Percentiles rank a stretch among this genome's conserved stretches.
Evolutionary conservation across 768 basidiomycete genomes (phyloP).

Genomic region (Gelatoporia subvermispora): DNA sequence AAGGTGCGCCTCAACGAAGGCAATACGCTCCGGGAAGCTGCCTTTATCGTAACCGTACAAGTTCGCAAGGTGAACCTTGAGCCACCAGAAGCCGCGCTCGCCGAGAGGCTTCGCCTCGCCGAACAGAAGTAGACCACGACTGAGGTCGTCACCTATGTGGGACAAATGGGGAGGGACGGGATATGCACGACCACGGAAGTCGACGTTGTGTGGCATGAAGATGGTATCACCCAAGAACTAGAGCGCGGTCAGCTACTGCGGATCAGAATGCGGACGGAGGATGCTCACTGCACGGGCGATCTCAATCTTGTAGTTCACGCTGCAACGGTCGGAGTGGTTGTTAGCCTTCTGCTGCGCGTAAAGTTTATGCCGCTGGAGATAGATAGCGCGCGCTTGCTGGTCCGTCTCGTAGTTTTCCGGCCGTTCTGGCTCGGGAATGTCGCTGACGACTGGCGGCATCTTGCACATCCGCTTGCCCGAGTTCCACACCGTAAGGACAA

Average conservation of each 20-base stretch:
- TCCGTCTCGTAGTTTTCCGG: conserved; percentile 45
- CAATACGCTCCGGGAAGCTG: conserved; percentile 86
- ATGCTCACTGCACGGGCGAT: conserved; percentile 81
- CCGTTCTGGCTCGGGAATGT: conserved; percentile 58
- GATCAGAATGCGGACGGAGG: not conserved
- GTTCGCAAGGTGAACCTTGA: conserved; percentile 94
- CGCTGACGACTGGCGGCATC: conserved; percentile 70
- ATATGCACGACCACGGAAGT: conserved; percentile 96
- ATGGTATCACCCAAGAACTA: conserved; percentile 85
- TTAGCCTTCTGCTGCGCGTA: conserved; percentile 60
- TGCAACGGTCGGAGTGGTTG: conserved; percentile 90
- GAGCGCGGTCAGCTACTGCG: conserved; percentile 5
- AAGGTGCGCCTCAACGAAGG: conserved; percentile 67
- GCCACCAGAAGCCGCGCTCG: conserved; percentile 82
- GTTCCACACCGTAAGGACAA: conserved; percentile 71
- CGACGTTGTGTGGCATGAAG: conserved; percentile 93
- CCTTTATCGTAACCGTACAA: conserved; percentile 93
- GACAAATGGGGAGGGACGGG: conserved; percentile 94
- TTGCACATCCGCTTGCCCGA: conserved; percentile 76
- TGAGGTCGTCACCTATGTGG: conserved; percentile 93
- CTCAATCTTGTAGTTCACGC: conserved; percentile 94
- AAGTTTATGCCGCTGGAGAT: conserved; percentile 49
- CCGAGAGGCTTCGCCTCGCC: conserved; percentile 77
- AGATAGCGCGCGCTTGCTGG: conserved; percentile 50
- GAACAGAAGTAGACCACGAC: conserved; percentile 82